Evolutionary conservation across 805 yeast species (phyloP).

Genomic region (Tetrapisispora phaffii): DNA sequence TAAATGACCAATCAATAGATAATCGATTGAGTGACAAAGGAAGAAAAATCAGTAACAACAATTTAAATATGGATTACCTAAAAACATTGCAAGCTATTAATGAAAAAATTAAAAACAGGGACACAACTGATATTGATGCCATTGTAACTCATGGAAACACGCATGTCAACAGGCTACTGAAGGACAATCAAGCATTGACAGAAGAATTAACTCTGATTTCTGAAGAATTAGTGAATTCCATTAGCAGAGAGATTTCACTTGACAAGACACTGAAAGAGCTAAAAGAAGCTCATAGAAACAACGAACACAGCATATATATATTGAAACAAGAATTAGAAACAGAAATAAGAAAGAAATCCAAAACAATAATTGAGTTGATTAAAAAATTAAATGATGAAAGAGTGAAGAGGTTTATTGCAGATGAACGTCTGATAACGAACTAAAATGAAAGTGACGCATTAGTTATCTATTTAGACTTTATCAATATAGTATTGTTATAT

Average conservation of each 20-base stretch:
- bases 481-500: no score
- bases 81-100: not conserved
- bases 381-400: constrained; percentile 56
- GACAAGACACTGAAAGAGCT: not conserved
- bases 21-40: not conserved
- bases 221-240: constrained; percentile 61
- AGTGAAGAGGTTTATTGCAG: constrained; percentile 55
- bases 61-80: not conserved
- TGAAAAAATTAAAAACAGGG: constrained; percentile 9
- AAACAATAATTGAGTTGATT: constrained; percentile 43
- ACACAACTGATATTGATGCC: constrained; percentile 1
- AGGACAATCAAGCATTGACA: constrained; percentile 32
- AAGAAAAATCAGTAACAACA: not conserved
- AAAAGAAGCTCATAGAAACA: not conserved
- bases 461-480: no score
- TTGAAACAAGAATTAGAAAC: constrained; percentile 2
- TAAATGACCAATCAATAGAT: not conserved
- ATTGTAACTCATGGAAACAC: constrained; percentile 5
- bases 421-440: constrained; percentile 42
- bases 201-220: constrained; percentile 61
- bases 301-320: not conserved
- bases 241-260: constrained; percentile 34
- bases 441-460: no score
- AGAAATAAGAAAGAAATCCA: constrained; percentile 31
- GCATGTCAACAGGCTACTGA: constrained; percentile 46